phyloP scores from a whole-genome alignment of 352 stramenopile species.

The Pythium volutum region DNA sequence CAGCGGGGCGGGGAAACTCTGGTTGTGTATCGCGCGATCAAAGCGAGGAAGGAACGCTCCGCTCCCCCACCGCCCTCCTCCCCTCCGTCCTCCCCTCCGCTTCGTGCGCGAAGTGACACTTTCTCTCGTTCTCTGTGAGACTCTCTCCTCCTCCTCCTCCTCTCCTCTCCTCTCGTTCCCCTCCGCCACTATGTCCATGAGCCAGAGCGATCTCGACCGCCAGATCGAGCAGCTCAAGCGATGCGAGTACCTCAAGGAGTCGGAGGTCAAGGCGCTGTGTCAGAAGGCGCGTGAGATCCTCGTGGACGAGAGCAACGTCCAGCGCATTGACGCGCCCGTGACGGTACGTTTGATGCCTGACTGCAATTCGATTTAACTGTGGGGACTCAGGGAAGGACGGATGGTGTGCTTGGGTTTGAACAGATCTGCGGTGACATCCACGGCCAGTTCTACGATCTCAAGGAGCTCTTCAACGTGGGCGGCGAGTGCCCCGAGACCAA shows the following conservation, averaged over 20 bases:
- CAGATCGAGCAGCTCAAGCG: constrained; percentile 91
- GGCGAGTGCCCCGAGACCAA: constrained; percentile 91
- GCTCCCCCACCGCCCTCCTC: neutral
- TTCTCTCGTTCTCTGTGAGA: constrained; percentile 1
- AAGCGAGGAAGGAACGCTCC: constrained; percentile 14
- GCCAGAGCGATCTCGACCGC: constrained; percentile 82
- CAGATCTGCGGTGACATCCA: constrained; percentile 79
- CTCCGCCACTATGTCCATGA: constrained; percentile 53
- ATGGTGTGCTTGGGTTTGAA: neutral
- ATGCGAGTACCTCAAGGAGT: constrained; percentile 99
- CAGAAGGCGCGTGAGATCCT: constrained; percentile 98
- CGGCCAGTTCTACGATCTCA: constrained; percentile 67
- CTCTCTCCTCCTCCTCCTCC: neutral
- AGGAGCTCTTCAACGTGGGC: constrained; percentile 79
- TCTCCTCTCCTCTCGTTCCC: neutral
- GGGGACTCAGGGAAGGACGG: neutral
- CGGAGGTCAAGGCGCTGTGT: constrained; percentile 97
- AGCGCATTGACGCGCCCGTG: constrained; percentile 97
- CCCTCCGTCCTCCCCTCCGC: neutral
- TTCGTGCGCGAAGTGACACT: neutral
- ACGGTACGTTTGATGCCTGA: constrained; percentile 70
- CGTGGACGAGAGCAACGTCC: constrained; percentile 99
- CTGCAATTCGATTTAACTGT: neutral
- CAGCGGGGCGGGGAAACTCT: constrained; percentile 7
- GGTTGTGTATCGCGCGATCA: constrained; percentile 9